Percentiles rank a stretch among this genome's conserved stretches.
Conservation (phyloP, 805 yeast species). For the Schizosaccharomyces octosporus region DNA sequence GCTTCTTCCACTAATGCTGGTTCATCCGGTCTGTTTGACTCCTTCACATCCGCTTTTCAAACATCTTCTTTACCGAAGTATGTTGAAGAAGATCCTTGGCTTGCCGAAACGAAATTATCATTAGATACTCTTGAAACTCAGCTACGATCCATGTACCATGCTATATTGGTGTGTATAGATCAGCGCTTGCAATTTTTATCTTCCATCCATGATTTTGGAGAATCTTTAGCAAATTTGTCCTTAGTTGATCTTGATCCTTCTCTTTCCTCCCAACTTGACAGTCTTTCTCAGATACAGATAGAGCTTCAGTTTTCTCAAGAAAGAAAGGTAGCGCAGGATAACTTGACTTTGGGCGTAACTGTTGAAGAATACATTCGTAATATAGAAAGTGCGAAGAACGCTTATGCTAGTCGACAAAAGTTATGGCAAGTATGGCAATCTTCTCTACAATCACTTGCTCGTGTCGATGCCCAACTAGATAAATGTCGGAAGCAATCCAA, state of each 20-base stretch:
- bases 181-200: not conserved
- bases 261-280: conserved; percentile 35
- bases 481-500: conserved; percentile 22
- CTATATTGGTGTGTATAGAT: conserved; percentile 12
- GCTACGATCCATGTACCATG: conserved; percentile 38
- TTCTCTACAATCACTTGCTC: conserved; percentile 24
- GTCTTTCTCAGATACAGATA: conserved; percentile 48
- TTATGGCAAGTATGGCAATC: conserved; percentile 21
- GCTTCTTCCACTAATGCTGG: not conserved
- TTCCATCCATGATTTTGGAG: conserved; percentile 46
- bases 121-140: conserved; percentile 51
- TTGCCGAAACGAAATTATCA: conserved; percentile 40
- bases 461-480: conserved; percentile 24
- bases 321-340: conserved; percentile 61
- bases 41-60: conserved; percentile 22
- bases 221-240: conserved; percentile 32
- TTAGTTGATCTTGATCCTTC: conserved; percentile 49
- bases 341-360: conserved; percentile 63
- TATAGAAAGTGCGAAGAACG: conserved; percentile 46
- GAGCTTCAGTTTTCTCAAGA: conserved; percentile 51
- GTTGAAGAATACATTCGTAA: conserved; percentile 67
- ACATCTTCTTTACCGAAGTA: conserved; percentile 26
- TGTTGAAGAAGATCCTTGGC: conserved; percentile 57
- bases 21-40: conserved; percentile 18
- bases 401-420: conserved; percentile 51